Evolutionary conservation across 2,329 filamentous ascomycete genomes (phyloP).

Genomic region (Neurospora sp.): DNA sequence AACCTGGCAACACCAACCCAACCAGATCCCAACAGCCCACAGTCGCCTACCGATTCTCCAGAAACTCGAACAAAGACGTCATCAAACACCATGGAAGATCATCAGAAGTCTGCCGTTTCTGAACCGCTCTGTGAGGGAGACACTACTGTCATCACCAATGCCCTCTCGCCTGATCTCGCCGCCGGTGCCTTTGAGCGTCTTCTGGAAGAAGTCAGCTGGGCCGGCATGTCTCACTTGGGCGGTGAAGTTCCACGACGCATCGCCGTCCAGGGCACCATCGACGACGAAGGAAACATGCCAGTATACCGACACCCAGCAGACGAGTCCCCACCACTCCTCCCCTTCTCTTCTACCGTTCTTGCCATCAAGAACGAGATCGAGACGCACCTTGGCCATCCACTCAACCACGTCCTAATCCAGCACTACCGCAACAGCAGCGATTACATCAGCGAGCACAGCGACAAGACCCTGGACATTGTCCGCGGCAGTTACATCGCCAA

Average conservation of each 20-base stretch:
- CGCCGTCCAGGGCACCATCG: slow-evolving; percentile 71
- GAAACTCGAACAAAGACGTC: not conserved
- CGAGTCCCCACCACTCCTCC: slow-evolving; percentile 66
- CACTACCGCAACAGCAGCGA: slow-evolving; percentile 83
- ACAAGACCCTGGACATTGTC: slow-evolving; percentile 90
- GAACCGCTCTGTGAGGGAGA: slow-evolving; percentile 69
- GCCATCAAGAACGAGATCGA: slow-evolving; percentile 61
- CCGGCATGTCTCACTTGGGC: slow-evolving; percentile 84
- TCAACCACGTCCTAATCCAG: slow-evolving; percentile 92
- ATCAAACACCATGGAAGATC: slow-evolving; percentile 10
- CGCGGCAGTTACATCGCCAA: slow-evolving; percentile 79
- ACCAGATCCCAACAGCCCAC: not conserved
- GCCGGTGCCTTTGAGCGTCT: slow-evolving; percentile 59
- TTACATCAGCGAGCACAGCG: slow-evolving; percentile 92
- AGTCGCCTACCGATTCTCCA: not conserved
- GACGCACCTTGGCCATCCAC: slow-evolving; percentile 59
- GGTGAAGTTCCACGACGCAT: slow-evolving; percentile 88
- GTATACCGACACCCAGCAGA: slow-evolving; percentile 95
- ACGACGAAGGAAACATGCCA: slow-evolving; percentile 62
- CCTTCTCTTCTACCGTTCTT: slow-evolving; percentile 66
- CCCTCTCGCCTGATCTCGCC: slow-evolving; percentile 51
- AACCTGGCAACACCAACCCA: not conserved
- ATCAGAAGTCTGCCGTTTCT: slow-evolving; percentile 20
- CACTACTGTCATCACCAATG: slow-evolving; percentile 60
- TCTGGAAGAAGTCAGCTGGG: slow-evolving; percentile 71